Conservation (phyloP, 2,329 filamentous ascomycete genomes). For the Alternaria metachromatica region DNA sequence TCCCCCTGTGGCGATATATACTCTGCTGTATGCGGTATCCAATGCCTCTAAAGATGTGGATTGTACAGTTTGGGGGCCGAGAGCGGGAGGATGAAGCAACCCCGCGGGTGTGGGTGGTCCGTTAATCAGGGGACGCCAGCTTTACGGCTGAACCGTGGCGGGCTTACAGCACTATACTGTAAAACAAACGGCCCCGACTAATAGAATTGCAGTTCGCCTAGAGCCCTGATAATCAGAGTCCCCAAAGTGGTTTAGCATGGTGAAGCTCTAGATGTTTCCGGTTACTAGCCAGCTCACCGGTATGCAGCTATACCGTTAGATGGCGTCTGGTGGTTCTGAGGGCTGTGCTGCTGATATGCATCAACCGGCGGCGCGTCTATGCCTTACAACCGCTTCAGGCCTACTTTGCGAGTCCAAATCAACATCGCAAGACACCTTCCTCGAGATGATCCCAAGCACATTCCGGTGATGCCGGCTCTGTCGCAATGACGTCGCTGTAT, state of each 20-base stretch:
- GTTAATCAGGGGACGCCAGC: constrained; percentile 34
- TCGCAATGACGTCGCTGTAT: constrained; percentile 10
- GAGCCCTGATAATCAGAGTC: constrained; percentile 12
- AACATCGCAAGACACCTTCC: neutral
- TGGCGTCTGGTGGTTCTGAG: constrained; percentile 17
- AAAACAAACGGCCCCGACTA: constrained; percentile 25
- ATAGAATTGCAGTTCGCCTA: constrained; percentile 19
- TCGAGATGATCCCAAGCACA: neutral
- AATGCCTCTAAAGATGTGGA: constrained; percentile 19
- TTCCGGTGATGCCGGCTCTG: neutral
- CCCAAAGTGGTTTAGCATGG: constrained; percentile 16
- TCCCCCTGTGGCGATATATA: constrained; percentile 40
- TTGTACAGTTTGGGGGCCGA: constrained; percentile 40
- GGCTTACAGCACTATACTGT: constrained; percentile 41
- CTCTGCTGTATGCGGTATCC: constrained; percentile 17
- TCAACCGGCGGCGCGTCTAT: constrained; percentile 26
- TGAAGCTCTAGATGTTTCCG: constrained; percentile 11
- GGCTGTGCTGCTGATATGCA: constrained; percentile 32
- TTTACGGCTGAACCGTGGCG: constrained; percentile 31
- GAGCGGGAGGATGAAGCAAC: constrained; percentile 34
- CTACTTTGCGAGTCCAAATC: constrained; percentile 27
- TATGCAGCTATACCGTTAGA: constrained; percentile 25
- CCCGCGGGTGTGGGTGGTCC: constrained; percentile 25
- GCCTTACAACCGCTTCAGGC: constrained; percentile 29
- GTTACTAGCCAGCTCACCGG: constrained; percentile 36